Evolutionary conservation across 352 stramenopile species (phyloP).

Genomic region (Globisporangium spinosum): DNA sequence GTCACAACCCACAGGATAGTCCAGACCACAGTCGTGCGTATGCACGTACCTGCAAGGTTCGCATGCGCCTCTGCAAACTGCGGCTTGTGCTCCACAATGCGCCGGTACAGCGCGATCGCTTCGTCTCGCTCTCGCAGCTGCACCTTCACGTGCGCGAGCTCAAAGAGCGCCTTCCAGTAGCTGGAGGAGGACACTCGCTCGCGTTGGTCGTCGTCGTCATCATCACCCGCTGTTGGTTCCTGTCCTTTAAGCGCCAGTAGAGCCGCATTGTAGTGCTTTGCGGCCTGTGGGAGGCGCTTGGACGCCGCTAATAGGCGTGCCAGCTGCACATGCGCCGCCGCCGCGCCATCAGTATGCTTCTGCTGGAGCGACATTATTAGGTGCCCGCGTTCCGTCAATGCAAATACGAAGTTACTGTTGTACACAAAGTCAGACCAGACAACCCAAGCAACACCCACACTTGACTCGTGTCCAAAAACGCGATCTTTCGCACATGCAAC

Average conservation of each 20-base stretch:
- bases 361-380: background rate
- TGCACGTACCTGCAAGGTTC: slow-evolving; percentile 40
- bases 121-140: slow-evolving; percentile 17
- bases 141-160: slow-evolving; percentile 22
- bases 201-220: background rate
- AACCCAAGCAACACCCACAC: no score
- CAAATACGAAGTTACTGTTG: no score
- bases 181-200: background rate
- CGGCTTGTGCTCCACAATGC: slow-evolving; percentile 23
- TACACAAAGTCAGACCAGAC: no score
- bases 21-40: no score
- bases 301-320: slow-evolving; percentile 8
- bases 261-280: slow-evolving; percentile 15
- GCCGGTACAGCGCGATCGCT: slow-evolving; percentile 33
- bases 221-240: no score
- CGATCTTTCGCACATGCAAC: no score
- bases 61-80: slow-evolving; percentile 37
- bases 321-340: slow-evolving; percentile 12
- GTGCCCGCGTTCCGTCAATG: no score
- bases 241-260: background rate
- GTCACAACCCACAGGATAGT: background rate
- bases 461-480: no score
- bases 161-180: slow-evolving; percentile 18
- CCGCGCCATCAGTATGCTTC: background rate
- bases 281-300: slow-evolving; percentile 7